These are phyloP conservation scores for Apophysomyces sp. DNA, from an alignment of 371 early-diverging fungal genomes.

Conservation along the genomic window DNA sequence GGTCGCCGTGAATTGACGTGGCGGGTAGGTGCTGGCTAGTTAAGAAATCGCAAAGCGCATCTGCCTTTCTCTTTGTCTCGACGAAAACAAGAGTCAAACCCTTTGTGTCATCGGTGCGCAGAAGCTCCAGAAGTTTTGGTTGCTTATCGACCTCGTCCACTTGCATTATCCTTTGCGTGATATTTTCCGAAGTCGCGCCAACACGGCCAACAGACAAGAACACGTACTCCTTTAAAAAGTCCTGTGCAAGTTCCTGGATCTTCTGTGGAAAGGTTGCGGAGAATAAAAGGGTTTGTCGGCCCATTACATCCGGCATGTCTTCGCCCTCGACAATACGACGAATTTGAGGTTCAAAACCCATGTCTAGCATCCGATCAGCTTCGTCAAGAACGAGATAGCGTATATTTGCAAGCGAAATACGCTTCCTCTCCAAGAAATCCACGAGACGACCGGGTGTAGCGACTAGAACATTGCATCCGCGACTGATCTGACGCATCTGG, in stretches of 20 bases:
- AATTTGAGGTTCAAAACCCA: conserved; percentile 99
- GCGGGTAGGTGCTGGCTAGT: conserved; percentile 71
- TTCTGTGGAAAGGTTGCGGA: conserved; percentile 97
- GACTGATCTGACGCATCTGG: conserved; percentile 87
- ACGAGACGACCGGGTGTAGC: conserved; percentile 98
- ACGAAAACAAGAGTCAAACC: conserved; percentile 96
- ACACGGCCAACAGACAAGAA: conserved; percentile 95
- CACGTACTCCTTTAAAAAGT: conserved; percentile 92
- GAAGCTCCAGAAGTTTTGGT: conserved; percentile 75
- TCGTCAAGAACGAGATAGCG: conserved; percentile 97
- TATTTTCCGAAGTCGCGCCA: conserved; percentile 96
- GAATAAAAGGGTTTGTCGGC: conserved; percentile 96
- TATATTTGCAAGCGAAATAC: conserved; percentile 77
- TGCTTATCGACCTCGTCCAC: conserved; percentile 81
- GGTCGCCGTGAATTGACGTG: conserved; percentile 96
- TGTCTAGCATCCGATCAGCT: conserved; percentile 99
- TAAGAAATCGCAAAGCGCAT: conserved; percentile 82
- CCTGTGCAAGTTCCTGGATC: conserved; percentile 92
- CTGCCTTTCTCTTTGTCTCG: conserved; percentile 98
- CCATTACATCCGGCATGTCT: conserved; percentile 87
- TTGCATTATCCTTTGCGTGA: conserved; percentile 78
- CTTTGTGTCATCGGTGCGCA: conserved; percentile 53
- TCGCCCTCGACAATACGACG: conserved; percentile 94
- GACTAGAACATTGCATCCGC: conserved; percentile 96
- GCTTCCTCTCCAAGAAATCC: conserved; percentile 92